Evolutionary conservation across 805 yeast genomes (phyloP), one percentile per base, ranked within the genome.

Genomic region (Lipomyces orientalis): DNA sequence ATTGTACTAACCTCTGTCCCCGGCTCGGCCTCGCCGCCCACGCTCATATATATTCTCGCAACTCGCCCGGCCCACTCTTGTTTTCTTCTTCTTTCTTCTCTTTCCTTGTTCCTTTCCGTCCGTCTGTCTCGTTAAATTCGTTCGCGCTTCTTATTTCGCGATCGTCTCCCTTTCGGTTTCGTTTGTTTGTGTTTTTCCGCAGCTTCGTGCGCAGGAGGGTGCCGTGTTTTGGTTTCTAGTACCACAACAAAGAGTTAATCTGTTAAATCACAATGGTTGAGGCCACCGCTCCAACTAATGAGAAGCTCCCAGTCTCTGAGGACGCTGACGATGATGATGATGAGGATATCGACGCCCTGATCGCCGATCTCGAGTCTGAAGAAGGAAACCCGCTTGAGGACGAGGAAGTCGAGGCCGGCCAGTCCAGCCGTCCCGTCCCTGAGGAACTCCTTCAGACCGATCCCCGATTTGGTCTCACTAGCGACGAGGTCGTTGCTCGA

Each of bases 401-500:
- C 60, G 79, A 77, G 51, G 80, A 76, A 52, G 79, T 73, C 60
- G 80, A 72, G 46, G 87, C 85, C 59, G 88, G 84, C 69, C 84
- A 84, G 72, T 83, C 87, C 68, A 87, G 88, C 80, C 87, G 89
- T 81, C 90, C 90, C 69, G 92, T 91, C 63, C 96, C 97, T 64
- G 97, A 92, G 76, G 95, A 90, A 77, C 81, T 90, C 73, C 84
- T 91, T 76, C 89, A 90, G 81, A 91, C 97, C 70, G 91, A 89
- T 83, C 93, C 93, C 63, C 78, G 87, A 62, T 78, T 79, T 75
- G 97, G 97, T 87, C 86, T 91, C 77, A 79, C 89, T 70, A 81
- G 87, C 69, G 96, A 89, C 58, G 97, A 91, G 80, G 96, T 90
- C 68, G 65, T 80, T 77, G 88, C 84, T 80, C 88, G 97, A 86